A percentile compares a stretch with the other conserved stretches of the same genome.
These are phyloP conservation scores for Geum urbanum DNA, from an alignment of 306 rosid genomes.

Conservation along the genomic window DNA sequence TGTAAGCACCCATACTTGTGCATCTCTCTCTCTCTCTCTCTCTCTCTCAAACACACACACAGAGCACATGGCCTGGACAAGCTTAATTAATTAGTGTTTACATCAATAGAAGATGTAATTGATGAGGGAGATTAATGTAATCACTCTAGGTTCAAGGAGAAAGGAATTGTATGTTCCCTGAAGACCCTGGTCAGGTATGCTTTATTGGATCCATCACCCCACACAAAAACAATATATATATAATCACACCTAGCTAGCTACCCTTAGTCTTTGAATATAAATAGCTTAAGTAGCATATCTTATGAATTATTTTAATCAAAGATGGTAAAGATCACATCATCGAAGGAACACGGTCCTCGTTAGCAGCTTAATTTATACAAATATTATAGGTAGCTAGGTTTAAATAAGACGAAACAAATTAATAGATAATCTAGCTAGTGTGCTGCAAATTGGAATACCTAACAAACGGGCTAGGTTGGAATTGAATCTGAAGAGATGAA, in stretches of 20 bases:
- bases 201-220: conserved; percentile 51
- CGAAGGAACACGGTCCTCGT: conserved; percentile 34
- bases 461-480: conserved; percentile 20
- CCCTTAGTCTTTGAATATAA: conserved; percentile 13
- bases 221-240: conserved; percentile 21
- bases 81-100: neutral
- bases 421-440: neutral
- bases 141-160: conserved; percentile 27
- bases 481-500: conserved; percentile 22
- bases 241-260: neutral
- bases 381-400: neutral
- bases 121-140: conserved; percentile 22
- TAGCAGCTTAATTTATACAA: conserved; percentile 23
- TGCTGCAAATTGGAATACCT: conserved; percentile 10
- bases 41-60: neutral
- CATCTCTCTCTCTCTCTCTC: conserved; percentile 24
- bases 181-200: conserved; percentile 46
- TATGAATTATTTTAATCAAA: conserved; percentile 15
- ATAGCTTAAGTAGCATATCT: conserved; percentile 17
- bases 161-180: conserved; percentile 30
- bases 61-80: neutral
- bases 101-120: conserved; percentile 5
- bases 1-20: conserved; percentile 39
- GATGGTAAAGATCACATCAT: conserved; percentile 17
- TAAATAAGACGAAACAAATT: neutral